These are phyloP conservation scores for Chaetothyriales sp. DNA, from an alignment of 2,329 filamentous ascomycete species.

Conservation along the genomic window DNA sequence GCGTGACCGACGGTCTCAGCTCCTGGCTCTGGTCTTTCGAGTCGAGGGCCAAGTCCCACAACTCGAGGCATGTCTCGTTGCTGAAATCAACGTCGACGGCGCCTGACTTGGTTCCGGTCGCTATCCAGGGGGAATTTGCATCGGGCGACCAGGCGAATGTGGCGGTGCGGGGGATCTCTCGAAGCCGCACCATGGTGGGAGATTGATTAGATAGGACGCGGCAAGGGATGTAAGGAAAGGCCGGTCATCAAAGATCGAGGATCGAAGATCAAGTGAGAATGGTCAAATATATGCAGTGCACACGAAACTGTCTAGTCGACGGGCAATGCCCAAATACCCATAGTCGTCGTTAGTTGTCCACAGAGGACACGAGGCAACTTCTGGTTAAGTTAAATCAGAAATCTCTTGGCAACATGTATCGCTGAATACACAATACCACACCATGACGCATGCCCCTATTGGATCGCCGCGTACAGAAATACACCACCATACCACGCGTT, in stretches of 20 bases:
- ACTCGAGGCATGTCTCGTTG: slow-evolving; percentile 86
- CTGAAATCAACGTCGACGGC: slow-evolving; percentile 96
- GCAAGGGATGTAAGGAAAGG: slow-evolving; percentile 6
- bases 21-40: slow-evolving; percentile 60
- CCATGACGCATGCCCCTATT: too few relatives aligned
- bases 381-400: neutral
- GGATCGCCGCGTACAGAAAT: too few relatives aligned
- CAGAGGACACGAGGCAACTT: neutral
- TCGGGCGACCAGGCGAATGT: slow-evolving; percentile 93
- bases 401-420: neutral
- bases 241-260: neutral
- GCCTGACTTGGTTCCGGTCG: slow-evolving; percentile 85
- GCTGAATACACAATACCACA: too few relatives aligned
- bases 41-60: slow-evolving; percentile 86
- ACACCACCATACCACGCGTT: too few relatives aligned
- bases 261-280: neutral
- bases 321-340: neutral
- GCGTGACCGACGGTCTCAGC: slow-evolving; percentile 68
- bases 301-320: neutral
- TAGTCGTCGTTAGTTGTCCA: neutral
- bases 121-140: slow-evolving; percentile 62
- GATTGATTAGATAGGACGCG: slow-evolving; percentile 13
- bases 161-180: slow-evolving; percentile 92
- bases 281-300: neutral
- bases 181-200: slow-evolving; percentile 69